A percentile compares a stretch with the other conserved stretches of the same genome.
phyloP scores from a whole-genome alignment of 108 stramenopile genomes.

The Halocafeteria seosinensis region DNA sequence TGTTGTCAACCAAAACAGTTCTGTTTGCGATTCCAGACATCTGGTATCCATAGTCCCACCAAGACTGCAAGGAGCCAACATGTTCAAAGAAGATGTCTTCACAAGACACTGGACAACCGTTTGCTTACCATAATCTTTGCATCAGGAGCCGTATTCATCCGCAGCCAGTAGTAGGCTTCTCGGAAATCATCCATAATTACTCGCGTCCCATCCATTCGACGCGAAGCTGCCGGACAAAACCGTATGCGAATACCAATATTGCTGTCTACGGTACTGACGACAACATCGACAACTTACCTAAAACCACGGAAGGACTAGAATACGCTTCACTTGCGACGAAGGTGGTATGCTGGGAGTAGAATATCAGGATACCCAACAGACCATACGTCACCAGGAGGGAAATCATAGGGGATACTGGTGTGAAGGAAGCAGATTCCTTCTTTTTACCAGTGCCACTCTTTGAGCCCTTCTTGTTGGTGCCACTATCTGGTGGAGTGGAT shows the following conservation, averaged over 20 bases:
- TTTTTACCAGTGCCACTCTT: background rate
- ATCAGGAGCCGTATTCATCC: constrained; percentile 85
- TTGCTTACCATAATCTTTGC: constrained; percentile 76
- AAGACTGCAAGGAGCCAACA: too few species aligned
- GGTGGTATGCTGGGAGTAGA: constrained; percentile 26
- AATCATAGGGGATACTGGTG: background rate
- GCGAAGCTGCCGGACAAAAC: too few species aligned
- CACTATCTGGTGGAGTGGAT: background rate
- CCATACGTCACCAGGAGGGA: background rate
- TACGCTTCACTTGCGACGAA: constrained; percentile 33
- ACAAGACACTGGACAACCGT: too few species aligned
- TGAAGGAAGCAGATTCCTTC: background rate
- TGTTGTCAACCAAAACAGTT: constrained; percentile 88
- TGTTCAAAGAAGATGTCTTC: constrained; percentile 21
- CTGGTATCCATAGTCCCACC: constrained; percentile 39
- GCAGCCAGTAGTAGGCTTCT: constrained; percentile 92
- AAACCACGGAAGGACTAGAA: background rate
- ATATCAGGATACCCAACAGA: constrained; percentile 9
- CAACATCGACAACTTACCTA: too few species aligned
- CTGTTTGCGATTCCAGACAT: constrained; percentile 86
- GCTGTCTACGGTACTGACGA: too few species aligned
- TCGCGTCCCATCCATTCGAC: constrained; percentile 47
- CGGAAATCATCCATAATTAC: constrained; percentile 87
- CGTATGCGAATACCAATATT: too few species aligned
- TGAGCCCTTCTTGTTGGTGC: background rate